A percentile compares a stretch with the other conserved stretches of the same genome.
Conservation (phyloP, 2,329 filamentous ascomycete genomes). For the Ophiostoma populinum region DNA sequence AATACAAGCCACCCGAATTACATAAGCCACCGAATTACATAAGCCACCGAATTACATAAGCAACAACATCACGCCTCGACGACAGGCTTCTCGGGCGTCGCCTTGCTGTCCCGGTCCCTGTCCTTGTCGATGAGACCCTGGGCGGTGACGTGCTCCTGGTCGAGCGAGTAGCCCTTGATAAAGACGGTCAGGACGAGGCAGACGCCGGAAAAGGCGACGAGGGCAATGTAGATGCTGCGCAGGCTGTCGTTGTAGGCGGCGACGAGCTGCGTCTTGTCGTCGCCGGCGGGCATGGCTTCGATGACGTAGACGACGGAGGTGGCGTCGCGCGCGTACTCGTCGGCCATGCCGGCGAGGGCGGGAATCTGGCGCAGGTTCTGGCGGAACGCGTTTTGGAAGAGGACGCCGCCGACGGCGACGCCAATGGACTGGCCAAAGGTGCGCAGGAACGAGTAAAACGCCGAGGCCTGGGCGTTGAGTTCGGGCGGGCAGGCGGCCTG, state of each 20-base stretch:
- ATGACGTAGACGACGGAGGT: constrained; percentile 36
- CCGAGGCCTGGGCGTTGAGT: constrained; percentile 21
- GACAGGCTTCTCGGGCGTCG: background rate
- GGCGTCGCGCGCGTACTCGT: constrained; percentile 36
- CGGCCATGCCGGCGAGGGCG: constrained; percentile 11
- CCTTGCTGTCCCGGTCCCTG: background rate
- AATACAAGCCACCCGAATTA: too few species aligned
- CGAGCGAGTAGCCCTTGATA: constrained; percentile 31
- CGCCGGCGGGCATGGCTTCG: constrained; percentile 24
- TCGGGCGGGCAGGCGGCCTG: constrained; percentile 21
- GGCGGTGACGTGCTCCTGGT: constrained; percentile 28
- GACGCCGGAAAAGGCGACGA: constrained; percentile 30
- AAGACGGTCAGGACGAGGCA: constrained; percentile 33
- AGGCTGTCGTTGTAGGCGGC: constrained; percentile 33
- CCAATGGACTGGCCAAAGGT: constrained; percentile 25
- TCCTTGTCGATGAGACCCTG: constrained; percentile 24
- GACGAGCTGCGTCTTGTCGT: constrained; percentile 20
- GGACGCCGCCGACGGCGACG: constrained; percentile 23
- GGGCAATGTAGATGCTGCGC: constrained; percentile 34
- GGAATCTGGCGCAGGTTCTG: constrained; percentile 8
- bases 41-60: too few species aligned
- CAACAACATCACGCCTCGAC: too few species aligned
- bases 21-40: too few species aligned
- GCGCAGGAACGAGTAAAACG: constrained; percentile 24
- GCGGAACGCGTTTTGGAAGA: constrained; percentile 21